These are phyloP conservation scores for Sclerotinia sclerotiorum DNA, from an alignment of 2,329 filamentous ascomycete genomes.

Conservation along the genomic window DNA sequence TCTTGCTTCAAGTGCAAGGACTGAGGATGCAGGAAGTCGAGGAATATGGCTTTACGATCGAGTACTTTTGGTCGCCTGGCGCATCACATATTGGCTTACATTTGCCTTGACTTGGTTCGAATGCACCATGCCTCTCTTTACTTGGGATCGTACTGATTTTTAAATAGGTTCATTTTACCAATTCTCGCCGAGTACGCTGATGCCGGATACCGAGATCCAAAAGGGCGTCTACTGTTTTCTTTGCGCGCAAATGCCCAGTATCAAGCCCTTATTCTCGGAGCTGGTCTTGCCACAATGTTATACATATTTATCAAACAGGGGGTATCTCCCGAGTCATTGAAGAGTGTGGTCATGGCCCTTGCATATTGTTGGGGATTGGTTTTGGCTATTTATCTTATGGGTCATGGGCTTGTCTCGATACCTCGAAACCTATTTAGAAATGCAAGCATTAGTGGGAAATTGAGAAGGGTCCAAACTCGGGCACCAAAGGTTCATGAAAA, in stretches of 20 bases:
- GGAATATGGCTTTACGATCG: constrained; percentile 85
- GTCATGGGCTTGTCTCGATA: constrained; percentile 90
- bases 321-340: constrained; percentile 70
- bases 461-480: constrained; percentile 73
- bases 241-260: constrained; percentile 86
- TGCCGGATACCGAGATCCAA: constrained; percentile 85
- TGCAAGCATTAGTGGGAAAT: constrained; percentile 70
- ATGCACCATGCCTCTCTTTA: background rate
- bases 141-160: constrained; percentile 11
- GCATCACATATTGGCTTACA: constrained; percentile 95
- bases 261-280: constrained; percentile 74
- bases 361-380: constrained; percentile 92
- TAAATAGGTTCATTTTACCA: constrained; percentile 78
- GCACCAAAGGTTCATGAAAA: constrained; percentile 84
- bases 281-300: constrained; percentile 68
- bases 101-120: constrained; percentile 87
- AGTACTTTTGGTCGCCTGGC: constrained; percentile 83
- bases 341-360: constrained; percentile 85
- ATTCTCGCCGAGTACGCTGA: constrained; percentile 93
- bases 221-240: constrained; percentile 78
- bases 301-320: constrained; percentile 83
- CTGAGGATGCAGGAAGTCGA: constrained; percentile 66
- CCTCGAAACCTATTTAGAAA: constrained; percentile 78
- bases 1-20: constrained; percentile 78
- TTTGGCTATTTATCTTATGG: constrained; percentile 95